Evolutionary conservation across 2,329 filamentous ascomycete genomes (phyloP).

Genomic region (Chaetomium sp.): DNA sequence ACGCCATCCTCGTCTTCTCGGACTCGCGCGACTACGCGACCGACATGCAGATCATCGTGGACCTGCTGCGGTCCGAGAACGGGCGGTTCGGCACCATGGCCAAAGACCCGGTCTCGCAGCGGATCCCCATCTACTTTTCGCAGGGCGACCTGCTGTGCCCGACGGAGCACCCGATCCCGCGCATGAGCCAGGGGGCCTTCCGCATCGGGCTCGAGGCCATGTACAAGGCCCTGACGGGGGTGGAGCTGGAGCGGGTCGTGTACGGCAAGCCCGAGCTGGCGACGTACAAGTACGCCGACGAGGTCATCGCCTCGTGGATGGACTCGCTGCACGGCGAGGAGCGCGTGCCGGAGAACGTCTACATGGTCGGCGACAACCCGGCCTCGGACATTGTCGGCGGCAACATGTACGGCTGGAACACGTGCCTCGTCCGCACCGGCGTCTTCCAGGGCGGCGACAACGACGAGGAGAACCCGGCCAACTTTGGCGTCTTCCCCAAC

Average conservation of each 20-base stretch:
- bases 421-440: constrained; percentile 74
- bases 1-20: constrained; percentile 74
- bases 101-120: constrained; percentile 64
- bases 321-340: constrained; percentile 73
- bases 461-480: constrained; percentile 75
- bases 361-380: constrained; percentile 78
- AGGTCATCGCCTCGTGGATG: constrained; percentile 74
- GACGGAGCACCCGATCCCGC: constrained; percentile 64
- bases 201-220: constrained; percentile 73
- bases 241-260: constrained; percentile 72
- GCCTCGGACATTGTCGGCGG: constrained; percentile 74
- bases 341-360: constrained; percentile 67
- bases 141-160: constrained; percentile 58
- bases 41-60: constrained; percentile 76
- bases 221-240: constrained; percentile 70
- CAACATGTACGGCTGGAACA: constrained; percentile 84
- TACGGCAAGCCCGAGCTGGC: constrained; percentile 75
- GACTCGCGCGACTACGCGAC: constrained; percentile 74
- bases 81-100: constrained; percentile 66
- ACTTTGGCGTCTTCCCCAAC: constrained; percentile 74
- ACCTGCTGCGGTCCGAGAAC: constrained; percentile 68
- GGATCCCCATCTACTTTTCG: constrained; percentile 71
- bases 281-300: constrained; percentile 78
- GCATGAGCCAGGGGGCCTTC: constrained; percentile 76
- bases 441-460: constrained; percentile 78